Evolutionary conservation across 1,139 yeast genomes (phyloP).

Genomic region (Geotrichum cucujoidarum): DNA sequence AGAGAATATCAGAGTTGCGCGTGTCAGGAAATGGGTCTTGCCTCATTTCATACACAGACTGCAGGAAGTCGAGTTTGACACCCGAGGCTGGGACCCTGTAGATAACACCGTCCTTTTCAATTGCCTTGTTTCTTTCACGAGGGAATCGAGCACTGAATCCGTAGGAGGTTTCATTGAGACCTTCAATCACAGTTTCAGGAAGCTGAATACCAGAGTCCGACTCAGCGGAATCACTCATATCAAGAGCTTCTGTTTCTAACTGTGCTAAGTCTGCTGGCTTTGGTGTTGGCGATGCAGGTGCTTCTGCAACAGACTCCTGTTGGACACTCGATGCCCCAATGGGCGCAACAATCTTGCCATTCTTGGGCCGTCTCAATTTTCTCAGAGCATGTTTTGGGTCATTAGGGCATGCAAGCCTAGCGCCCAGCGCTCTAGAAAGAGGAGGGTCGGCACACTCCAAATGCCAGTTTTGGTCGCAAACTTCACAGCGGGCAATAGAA

Average conservation of each 20-base stretch:
- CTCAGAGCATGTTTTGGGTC: constrained; percentile 51
- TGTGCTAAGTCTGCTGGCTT: too few species aligned
- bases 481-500: constrained; percentile 71
- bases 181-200: constrained; percentile 41
- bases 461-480: constrained; percentile 83
- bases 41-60: constrained; percentile 31
- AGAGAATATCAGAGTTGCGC: constrained; percentile 29
- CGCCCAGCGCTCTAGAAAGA: constrained; percentile 62
- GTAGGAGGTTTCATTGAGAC: background rate
- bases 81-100: constrained; percentile 47
- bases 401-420: constrained; percentile 90
- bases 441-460: constrained; percentile 83
- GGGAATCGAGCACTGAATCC: constrained; percentile 2
- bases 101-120: background rate
- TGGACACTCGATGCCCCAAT: constrained; percentile 49
- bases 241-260: constrained; percentile 48
- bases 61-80: constrained; percentile 68
- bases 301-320: constrained; percentile 59
- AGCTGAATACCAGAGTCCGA: constrained; percentile 24
- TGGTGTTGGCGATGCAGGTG: constrained; percentile 33
- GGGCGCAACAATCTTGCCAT: constrained; percentile 52
- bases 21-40: constrained; percentile 29
- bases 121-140: background rate
- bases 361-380: constrained; percentile 47
- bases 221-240: constrained; percentile 28